Evolutionary conservation across 1,284 basidiomycete species (phyloP), one percentile per base, ranked within the genome.

Genomic region (Papiliotrema nemorosa): DNA sequence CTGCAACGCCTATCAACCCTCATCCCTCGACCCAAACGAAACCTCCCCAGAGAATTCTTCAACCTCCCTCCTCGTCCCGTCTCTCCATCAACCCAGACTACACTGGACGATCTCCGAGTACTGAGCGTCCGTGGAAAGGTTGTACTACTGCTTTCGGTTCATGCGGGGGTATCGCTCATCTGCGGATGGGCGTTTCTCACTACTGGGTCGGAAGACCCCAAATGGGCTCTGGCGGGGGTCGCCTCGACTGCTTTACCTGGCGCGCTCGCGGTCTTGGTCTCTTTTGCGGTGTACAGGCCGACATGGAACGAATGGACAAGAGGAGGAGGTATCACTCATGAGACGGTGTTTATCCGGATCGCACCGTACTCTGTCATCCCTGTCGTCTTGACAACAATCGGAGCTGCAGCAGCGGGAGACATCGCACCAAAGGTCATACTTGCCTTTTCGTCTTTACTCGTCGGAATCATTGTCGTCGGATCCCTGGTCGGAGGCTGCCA

Each of bases 11-110:
- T 63, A 27, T 55, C 58, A 9, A 49, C 40, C 25, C 41, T 65
- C 38, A 64, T 67, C 39, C 65, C 65, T 16, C 54, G 55, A 39
- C 60, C 58, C n/a, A 49, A 40, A 5, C 46, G 59, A 3, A 69
- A 67, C 47, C 60, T 72, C 10, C 67, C 70, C 14, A 55, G 70
- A 45, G 58, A 61, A 39, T 67, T 67, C 55, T 72, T 72, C 57
- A 64, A 63, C 38, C 58, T 72, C 3, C 67, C 70, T 18, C 65
- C 68, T 13, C 42, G 63, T 10, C 44, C 59, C 3, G 37, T 18
- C 13, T 48, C 50, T 6, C 55, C 62, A 5, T 37, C 48, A 16
- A 26, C 45, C 10, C 6, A 18, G 18, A 10, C 44, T 9, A 29
- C 27, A 10, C n/a, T 52, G 29, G 33, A 39, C 3, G 49, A 35